These are phyloP conservation scores for Gossypium rotundifolium DNA, from an alignment of 345 rosid species.

Conservation along the genomic window DNA sequence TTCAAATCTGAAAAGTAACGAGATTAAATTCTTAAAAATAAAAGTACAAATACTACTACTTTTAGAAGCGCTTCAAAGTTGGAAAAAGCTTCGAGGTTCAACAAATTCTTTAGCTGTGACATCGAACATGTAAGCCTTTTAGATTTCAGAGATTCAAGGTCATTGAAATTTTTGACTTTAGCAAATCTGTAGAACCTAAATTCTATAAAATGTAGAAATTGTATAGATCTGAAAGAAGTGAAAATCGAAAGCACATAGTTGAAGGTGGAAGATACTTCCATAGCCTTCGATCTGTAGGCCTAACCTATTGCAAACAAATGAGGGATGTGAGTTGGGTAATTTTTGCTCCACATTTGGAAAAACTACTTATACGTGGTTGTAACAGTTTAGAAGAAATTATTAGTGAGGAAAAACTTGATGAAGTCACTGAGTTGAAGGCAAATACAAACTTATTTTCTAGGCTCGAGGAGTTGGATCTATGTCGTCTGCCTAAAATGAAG, in stretches of 20 bases:
- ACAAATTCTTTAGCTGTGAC: neutral
- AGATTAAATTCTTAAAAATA: no score
- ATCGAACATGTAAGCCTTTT: neutral
- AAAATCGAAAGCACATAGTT: neutral
- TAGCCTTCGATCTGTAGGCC: neutral
- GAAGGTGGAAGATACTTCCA: neutral
- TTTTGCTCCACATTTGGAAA: neutral
- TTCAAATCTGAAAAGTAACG: no score
- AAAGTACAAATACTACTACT: no score
- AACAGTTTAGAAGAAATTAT: neutral
- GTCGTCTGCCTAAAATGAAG: neutral
- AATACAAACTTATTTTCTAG: neutral
- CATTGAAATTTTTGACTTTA: neutral
- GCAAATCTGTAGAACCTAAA: neutral
- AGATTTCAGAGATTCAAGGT: neutral
- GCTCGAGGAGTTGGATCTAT: neutral
- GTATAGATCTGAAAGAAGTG: neutral
- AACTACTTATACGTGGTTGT: fast-evolving
- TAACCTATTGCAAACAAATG: neutral
- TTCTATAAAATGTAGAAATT: fast-evolving
- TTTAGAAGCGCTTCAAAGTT: no score
- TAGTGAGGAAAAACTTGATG: neutral
- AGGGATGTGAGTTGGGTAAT: neutral
- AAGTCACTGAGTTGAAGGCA: neutral
- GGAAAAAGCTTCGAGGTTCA: neutral